Evolutionary conservation across 2,329 filamentous ascomycete genomes (phyloP).

Genomic region (Aspergillus ustus): DNA sequence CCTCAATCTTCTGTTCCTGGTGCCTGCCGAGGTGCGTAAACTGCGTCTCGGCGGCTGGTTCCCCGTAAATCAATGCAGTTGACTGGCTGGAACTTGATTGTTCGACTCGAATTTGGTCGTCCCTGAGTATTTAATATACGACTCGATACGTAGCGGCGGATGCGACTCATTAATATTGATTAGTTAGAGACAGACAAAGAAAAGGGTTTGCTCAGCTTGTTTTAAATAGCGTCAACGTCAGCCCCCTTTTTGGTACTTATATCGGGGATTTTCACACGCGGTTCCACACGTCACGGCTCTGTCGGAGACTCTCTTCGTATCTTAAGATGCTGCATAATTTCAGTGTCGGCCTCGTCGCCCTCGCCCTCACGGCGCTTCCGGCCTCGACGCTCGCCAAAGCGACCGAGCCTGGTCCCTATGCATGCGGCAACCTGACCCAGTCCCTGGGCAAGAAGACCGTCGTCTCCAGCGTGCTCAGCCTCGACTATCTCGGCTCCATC

Average conservation of each 20-base stretch:
- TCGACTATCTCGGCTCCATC: not conserved
- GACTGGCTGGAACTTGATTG: too few species aligned
- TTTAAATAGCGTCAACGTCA: too few species aligned
- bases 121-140: too few species aligned
- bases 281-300: not conserved
- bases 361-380: not conserved
- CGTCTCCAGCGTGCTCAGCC: not conserved
- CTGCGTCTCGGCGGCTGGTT: not conserved
- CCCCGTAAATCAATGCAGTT: too few species aligned
- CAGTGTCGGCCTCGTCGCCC: not conserved
- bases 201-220: too few species aligned
- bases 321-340: not conserved
- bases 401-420: not conserved
- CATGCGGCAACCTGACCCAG: slow-evolving; percentile 5
- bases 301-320: not conserved
- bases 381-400: not conserved
- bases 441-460: slow-evolving; percentile 9
- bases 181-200: too few species aligned
- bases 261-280: too few species aligned
- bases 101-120: too few species aligned
- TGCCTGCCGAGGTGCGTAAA: not conserved
- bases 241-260: too few species aligned
- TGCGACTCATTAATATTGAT: too few species aligned
- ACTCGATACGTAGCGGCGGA: too few species aligned
- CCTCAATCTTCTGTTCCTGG: too few species aligned